phyloP scores from a whole-genome alignment of 371 early-diverging fungal species.

The Mortierella sp. region DNA sequence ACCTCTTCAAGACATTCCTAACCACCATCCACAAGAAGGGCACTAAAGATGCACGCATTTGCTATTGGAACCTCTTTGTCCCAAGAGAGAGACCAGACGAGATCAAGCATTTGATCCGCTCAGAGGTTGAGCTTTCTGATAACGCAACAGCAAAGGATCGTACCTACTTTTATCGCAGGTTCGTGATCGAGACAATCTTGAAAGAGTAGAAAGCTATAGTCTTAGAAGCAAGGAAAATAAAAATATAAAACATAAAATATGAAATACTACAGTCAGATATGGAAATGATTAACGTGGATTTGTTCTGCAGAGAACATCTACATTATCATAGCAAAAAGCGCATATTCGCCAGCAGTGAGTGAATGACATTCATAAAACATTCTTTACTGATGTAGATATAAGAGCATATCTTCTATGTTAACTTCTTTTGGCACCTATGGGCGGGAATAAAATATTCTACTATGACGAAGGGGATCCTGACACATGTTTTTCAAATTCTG shows the following conservation, averaged over 20 bases:
- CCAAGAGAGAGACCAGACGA: slow-evolving; percentile 51
- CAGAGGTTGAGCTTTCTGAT: slow-evolving; percentile 47
- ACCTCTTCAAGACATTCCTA: slow-evolving; percentile 45
- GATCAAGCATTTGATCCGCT: slow-evolving; percentile 40
- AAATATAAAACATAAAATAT: not conserved
- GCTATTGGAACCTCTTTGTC: slow-evolving; percentile 55
- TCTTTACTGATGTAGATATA: too few species aligned
- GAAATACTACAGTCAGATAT: too few species aligned
- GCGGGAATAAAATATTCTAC: too few species aligned
- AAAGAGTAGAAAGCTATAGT: slow-evolving; percentile 17
- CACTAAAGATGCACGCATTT: slow-evolving; percentile 48
- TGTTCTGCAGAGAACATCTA: too few species aligned
- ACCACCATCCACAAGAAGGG: slow-evolving; percentile 50
- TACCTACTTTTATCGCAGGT: slow-evolving; percentile 55
- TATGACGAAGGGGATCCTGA: too few species aligned
- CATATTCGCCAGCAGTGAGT: too few species aligned
- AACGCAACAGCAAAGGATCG: slow-evolving; percentile 52
- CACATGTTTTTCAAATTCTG: too few species aligned
- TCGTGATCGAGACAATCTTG: slow-evolving; percentile 51
- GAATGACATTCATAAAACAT: too few species aligned
- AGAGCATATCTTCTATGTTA: too few species aligned
- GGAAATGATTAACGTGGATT: too few species aligned
- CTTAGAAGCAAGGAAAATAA: not conserved
- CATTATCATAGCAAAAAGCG: too few species aligned
- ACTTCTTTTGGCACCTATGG: too few species aligned